phyloP scores from a whole-genome alignment of 2,329 filamentous ascomycete species.

The Fusarium acutatum region DNA sequence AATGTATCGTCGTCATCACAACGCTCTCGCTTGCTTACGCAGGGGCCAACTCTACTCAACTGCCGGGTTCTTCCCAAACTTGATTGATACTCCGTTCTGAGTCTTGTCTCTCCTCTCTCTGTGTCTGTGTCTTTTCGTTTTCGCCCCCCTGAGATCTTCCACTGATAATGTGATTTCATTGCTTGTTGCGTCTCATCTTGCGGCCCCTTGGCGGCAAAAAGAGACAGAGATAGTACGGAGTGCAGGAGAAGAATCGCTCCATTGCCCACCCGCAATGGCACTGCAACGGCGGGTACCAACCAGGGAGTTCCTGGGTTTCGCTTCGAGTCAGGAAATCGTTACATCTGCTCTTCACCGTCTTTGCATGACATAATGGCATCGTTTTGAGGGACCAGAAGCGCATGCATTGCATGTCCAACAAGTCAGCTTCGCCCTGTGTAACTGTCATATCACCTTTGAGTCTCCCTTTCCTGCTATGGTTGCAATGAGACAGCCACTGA shows the following conservation, averaged over 20 bases:
- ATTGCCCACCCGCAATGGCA: constrained; percentile 36
- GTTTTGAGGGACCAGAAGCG: neutral
- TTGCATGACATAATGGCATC: constrained; percentile 10
- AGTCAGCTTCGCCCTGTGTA: constrained; percentile 7
- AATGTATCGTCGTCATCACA: constrained; percentile 7
- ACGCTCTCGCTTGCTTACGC: constrained; percentile 14
- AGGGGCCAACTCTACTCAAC: constrained; percentile 19
- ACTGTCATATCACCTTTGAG: neutral
- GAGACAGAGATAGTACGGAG: constrained; percentile 10
- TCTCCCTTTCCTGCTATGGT: neutral
- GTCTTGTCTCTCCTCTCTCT: neutral
- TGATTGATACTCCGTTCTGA: neutral
- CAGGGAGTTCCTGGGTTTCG: constrained; percentile 18
- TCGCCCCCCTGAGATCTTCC: constrained; percentile 26
- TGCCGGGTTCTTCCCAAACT: constrained; percentile 19
- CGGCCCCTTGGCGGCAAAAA: constrained; percentile 25
- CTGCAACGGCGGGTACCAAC: constrained; percentile 29
- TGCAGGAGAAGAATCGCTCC: constrained; percentile 19
- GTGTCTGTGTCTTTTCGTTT: neutral
- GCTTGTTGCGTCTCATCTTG: constrained; percentile 17
- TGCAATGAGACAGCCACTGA: neutral
- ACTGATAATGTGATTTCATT: constrained; percentile 6
- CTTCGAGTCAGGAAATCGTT: constrained; percentile 18
- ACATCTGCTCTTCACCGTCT: constrained; percentile 24
- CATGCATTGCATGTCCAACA: neutral